A percentile compares a stretch with the other conserved stretches of the same genome.
These are phyloP conservation scores for Metschnikowia proteae DNA, from an alignment of 805 yeast species.

Conservation along the genomic window DNA sequence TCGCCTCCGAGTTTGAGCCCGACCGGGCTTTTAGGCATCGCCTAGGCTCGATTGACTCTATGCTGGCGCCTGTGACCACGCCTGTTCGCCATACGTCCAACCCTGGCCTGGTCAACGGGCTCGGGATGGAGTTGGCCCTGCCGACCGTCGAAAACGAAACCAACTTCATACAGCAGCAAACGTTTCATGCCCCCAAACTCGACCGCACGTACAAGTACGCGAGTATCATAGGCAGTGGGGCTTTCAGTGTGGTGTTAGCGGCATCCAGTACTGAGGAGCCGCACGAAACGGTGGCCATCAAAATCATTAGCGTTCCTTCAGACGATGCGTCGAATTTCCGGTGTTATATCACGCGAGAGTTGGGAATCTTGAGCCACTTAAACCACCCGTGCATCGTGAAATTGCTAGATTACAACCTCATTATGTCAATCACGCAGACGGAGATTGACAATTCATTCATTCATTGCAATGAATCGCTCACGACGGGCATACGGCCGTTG, in stretches of 20 bases:
- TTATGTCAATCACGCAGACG: constrained; percentile 22
- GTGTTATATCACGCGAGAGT: constrained; percentile 54
- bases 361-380: constrained; percentile 55
- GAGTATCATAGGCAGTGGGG: constrained; percentile 56
- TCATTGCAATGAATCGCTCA: not conserved
- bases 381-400: constrained; percentile 69
- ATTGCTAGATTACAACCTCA: constrained; percentile 49
- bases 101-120: constrained; percentile 3
- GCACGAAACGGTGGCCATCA: constrained; percentile 57
- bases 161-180: constrained; percentile 1
- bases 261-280: constrained; percentile 32
- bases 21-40: constrained; percentile 4
- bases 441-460: constrained; percentile 21
- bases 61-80: not conserved
- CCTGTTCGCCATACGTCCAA: constrained; percentile 12
- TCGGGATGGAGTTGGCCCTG: constrained; percentile 9
- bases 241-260: constrained; percentile 61
- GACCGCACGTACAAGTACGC: constrained; percentile 11
- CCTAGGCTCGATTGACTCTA: not conserved
- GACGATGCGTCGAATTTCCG: constrained; percentile 29
- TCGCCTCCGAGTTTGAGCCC: constrained; percentile 15
- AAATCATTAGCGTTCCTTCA: constrained; percentile 48
- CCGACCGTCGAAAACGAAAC: constrained; percentile 12
- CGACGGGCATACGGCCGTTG: not conserved
- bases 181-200: constrained; percentile 12